These are phyloP conservation scores for Athelia psychrophila DNA, from an alignment of 1,284 basidiomycete genomes.

Conservation along the genomic window DNA sequence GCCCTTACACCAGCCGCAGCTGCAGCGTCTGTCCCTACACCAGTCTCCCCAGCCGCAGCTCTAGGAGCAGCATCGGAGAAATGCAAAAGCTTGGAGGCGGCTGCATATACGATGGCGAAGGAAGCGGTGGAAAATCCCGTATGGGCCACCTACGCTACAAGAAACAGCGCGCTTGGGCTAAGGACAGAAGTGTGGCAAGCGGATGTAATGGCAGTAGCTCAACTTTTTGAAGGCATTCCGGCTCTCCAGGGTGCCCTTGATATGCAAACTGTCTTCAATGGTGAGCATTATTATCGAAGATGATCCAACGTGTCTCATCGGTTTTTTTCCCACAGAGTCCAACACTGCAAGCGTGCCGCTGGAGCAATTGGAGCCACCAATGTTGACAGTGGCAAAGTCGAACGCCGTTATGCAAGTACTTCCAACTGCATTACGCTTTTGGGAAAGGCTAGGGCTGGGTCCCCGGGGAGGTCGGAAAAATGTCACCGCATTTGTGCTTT, in stretches of 20 bases:
- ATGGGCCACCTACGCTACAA: conserved; percentile 49
- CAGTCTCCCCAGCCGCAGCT: conserved; percentile 71
- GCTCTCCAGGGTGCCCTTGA: conserved; percentile 23
- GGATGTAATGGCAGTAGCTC: conserved; percentile 44
- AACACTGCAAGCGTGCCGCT: conserved; percentile 11
- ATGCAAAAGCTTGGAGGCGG: conserved; percentile 61
- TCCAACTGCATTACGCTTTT: conserved; percentile 70
- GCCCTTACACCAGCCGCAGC: conserved; percentile 37
- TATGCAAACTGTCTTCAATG: conserved; percentile 34
- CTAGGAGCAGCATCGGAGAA: conserved; percentile 59
- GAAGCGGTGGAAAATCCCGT: conserved; percentile 68
- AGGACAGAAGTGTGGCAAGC: conserved; percentile 47
- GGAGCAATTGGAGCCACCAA: conserved; percentile 48
- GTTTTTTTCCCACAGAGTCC: no score
- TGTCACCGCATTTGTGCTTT: conserved; percentile 62
- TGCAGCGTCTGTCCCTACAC: conserved; percentile 63
- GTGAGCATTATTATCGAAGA: no score
- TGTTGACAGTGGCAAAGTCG: conserved; percentile 60
- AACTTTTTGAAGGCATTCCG: conserved; percentile 25
- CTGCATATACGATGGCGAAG: conserved; percentile 52
- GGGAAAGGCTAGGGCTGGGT: conserved; percentile 76
- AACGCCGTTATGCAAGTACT: conserved; percentile 61
- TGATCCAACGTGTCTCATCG: no score
- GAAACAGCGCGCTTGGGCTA: conserved; percentile 18
- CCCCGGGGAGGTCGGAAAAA: conserved; percentile 72